phyloP scores from a whole-genome alignment of 345 rosid genomes.

The Arabidopsis thaliana region DNA sequence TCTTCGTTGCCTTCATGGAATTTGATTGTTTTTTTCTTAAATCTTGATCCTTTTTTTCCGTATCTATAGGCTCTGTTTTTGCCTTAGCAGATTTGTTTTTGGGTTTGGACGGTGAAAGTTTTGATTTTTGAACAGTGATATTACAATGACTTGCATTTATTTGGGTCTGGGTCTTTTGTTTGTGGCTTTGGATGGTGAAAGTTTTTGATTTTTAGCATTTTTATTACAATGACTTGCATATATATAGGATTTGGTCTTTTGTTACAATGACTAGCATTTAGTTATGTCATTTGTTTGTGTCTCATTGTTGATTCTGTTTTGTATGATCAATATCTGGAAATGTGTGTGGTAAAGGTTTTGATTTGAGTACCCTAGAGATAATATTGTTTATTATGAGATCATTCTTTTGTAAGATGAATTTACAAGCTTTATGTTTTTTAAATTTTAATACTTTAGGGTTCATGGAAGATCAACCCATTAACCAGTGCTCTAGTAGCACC shows the following conservation, averaged over 20 bases:
- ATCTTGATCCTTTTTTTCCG: slow-evolving; percentile 5
- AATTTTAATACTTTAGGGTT: slow-evolving; percentile 25
- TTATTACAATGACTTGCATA: slow-evolving; percentile 5
- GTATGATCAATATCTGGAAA: background rate
- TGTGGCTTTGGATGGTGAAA: background rate
- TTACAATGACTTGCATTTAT: slow-evolving; percentile 3
- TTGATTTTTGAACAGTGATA: background rate
- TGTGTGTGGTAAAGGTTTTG: background rate
- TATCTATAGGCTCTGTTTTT: background rate
- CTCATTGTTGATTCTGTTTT: slow-evolving; percentile 12
- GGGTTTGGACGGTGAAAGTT: background rate
- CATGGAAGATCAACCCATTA: slow-evolving; percentile 66
- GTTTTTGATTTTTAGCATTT: background rate
- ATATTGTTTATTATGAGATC: background rate
- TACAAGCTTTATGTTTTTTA: background rate
- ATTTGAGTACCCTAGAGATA: background rate
- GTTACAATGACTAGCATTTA: too few relatives aligned
- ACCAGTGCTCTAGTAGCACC: slow-evolving; percentile 61
- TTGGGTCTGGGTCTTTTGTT: slow-evolving; percentile 5
- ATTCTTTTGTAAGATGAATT: background rate
- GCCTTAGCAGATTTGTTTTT: background rate
- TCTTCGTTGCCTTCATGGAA: background rate
- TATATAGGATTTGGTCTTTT: background rate
- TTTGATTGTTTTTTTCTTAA: background rate
- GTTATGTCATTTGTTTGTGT: background rate